Base-by-base conservation (phyloP, 2,329 filamentous ascomycete species). In the Pyrenophora teres region DNA sequence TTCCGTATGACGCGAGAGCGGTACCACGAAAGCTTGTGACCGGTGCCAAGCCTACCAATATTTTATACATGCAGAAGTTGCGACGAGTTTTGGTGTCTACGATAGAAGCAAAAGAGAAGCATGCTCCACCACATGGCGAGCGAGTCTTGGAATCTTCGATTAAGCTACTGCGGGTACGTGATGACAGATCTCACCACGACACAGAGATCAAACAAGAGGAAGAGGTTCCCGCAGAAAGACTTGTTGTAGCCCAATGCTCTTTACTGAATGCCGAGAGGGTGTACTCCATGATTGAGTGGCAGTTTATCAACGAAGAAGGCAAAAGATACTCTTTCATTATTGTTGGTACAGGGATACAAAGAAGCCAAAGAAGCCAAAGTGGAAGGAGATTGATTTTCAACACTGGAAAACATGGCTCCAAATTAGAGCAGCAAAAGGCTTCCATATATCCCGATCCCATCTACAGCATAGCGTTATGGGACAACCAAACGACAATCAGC, bases 281-380 rank as follows among this genome's bases (percentile, higher is more conserved):
- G 1, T 77, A 83, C 37, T 79, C 82, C 1, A 69, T 92, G 6
- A 70, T 81, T 1, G 85, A 89, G 54, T 92, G 88, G 88, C 69
- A 77, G 4, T 84, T 83, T 55, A 73, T 76, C 27, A 82, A 83
- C 48, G 78, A 83, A 32, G 52, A 60, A 4, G 78, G 77, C n/a
- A 83, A 81, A 48, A 78, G 73, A 0, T 88, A 87, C 70, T 78
- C 82, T 1, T 87, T 85, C 64, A 76, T 90, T 27, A 77, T 90
- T 12, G 79, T 88, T 9, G 79, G 82, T 3, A 83, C 83, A 13
- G 67, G 68, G 1, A 52, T 70, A 10, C 60, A 45, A 8, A 39
- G 50, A 8, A 52, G 50, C 3, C 10, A 43, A 1, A 63, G 59
- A 3, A 61, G 61, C 19, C 62, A 70, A 23, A 57, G 36, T 3